Conservation (phyloP, 805 yeast species). For the Phaffomyces opuntiae region DNA sequence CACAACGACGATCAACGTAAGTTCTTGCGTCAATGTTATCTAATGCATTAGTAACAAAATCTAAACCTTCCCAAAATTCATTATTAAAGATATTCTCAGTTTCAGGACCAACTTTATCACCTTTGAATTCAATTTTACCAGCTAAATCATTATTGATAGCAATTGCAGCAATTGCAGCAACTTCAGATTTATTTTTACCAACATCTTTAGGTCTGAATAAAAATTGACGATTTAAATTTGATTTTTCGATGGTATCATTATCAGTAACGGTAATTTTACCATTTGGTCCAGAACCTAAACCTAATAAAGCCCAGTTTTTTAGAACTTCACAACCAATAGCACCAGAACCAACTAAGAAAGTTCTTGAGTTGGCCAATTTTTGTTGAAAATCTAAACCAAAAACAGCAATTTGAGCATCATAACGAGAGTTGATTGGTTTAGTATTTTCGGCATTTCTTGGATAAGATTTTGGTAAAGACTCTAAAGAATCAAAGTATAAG, state of each 20-base stretch:
- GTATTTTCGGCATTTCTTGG: conserved; percentile 68
- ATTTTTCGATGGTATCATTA: conserved; percentile 91
- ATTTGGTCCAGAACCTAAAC: conserved; percentile 84
- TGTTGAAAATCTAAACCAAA: conserved; percentile 78
- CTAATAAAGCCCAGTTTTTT: conserved; percentile 97
- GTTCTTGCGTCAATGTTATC: conserved; percentile 98
- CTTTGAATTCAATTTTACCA: conserved; percentile 68
- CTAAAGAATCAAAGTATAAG: conserved; percentile 90
- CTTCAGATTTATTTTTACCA: conserved; percentile 84
- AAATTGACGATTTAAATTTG: conserved; percentile 94
- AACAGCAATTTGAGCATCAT: conserved; percentile 93
- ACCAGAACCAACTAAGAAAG: conserved; percentile 93
- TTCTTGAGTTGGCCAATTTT: conserved; percentile 64
- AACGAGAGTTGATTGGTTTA: conserved; percentile 71
- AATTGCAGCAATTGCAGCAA: conserved; percentile 78
- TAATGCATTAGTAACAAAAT: conserved; percentile 91
- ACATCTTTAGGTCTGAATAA: conserved; percentile 93
- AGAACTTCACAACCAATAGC: conserved; percentile 99
- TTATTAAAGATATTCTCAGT: conserved; percentile 85
- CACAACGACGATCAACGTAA: conserved; percentile 95
- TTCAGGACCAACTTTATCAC: conserved; percentile 90
- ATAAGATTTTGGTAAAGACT: conserved; percentile 68
- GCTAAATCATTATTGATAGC: conserved; percentile 78
- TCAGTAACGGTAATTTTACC: conserved; percentile 87
- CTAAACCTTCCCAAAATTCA: conserved; percentile 75